Evolutionary conservation across 345 rosid species (phyloP).

Genomic region (Eucalyptus camaldulensis): DNA sequence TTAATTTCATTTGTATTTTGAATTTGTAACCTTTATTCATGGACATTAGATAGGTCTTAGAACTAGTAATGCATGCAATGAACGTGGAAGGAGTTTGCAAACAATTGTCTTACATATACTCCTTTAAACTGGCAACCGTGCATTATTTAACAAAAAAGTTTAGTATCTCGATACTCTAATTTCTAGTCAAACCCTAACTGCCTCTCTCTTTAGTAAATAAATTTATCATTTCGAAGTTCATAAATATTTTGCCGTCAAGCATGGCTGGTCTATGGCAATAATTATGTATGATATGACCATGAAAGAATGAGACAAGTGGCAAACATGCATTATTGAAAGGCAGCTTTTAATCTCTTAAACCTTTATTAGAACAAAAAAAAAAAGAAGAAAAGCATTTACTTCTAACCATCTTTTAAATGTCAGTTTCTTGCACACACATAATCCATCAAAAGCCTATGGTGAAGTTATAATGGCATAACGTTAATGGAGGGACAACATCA

Average conservation of each 20-base stretch:
- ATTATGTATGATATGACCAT: neutral
- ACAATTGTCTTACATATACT: neutral
- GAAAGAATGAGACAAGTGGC: neutral
- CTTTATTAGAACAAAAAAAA: neutral
- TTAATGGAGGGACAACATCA: neutral
- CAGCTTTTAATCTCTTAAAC: neutral
- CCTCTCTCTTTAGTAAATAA: neutral
- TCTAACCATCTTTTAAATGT: neutral
- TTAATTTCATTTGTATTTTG: neutral
- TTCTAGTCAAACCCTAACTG: neutral
- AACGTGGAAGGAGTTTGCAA: neutral
- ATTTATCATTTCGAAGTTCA: neutral
- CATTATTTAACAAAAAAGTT: neutral
- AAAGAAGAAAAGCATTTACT: neutral
- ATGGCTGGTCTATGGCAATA: neutral
- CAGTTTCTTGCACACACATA: neutral
- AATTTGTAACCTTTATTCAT: neutral
- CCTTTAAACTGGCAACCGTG: neutral
- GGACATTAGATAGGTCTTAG: neutral
- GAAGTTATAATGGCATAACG: neutral
- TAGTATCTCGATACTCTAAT: neutral
- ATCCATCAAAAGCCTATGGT: neutral
- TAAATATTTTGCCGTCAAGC: neutral
- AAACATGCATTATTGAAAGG: neutral
- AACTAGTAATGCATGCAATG: neutral